These are phyloP conservation scores for Mycosphaerella sp. DNA, from an alignment of 2,329 filamentous ascomycete species.

Conservation along the genomic window DNA sequence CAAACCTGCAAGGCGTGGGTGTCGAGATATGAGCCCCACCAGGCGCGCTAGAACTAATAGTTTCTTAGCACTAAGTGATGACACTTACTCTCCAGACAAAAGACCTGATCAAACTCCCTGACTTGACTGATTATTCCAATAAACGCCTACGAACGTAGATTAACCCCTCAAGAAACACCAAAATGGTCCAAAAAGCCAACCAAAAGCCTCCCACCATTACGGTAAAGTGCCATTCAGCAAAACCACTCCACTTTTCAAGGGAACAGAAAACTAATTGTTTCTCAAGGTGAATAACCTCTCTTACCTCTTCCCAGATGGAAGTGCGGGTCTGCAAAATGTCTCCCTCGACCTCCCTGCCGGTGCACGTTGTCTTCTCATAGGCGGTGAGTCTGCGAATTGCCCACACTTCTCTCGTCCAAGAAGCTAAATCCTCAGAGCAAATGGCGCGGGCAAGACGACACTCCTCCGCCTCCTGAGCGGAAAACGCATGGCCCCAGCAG, in stretches of 20 bases:
- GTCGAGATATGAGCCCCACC: not conserved
- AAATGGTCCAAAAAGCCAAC: slow-evolving; percentile 5
- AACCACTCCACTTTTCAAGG: not conserved
- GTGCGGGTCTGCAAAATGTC: slow-evolving; percentile 69
- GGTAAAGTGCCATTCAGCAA: slow-evolving; percentile 42
- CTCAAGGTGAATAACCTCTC: slow-evolving; percentile 55
- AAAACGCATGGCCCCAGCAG: slow-evolving; percentile 79
- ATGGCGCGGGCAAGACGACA: slow-evolving; percentile 95
- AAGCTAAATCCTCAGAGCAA: slow-evolving; percentile 51
- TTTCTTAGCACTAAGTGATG: too few relatives aligned
- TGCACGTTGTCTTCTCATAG: slow-evolving; percentile 84
- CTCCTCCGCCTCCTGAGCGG: slow-evolving; percentile 89
- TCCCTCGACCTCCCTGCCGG: slow-evolving; percentile 69
- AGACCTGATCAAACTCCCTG: not conserved
- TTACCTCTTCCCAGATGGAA: slow-evolving; percentile 84
- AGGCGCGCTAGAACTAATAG: not conserved
- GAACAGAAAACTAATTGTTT: not conserved
- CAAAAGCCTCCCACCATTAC: slow-evolving; percentile 55
- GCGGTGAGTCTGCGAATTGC: slow-evolving; percentile 48
- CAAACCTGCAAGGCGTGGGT: not conserved
- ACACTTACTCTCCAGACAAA: not conserved
- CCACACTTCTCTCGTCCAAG: slow-evolving; percentile 9
- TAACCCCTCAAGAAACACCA: not conserved
- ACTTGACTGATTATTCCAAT: not conserved
- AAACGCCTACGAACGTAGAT: not conserved